phyloP scores from a whole-genome alignment of 495 filamentous ascomycete genomes.

The Penicillium desertorum region DNA sequence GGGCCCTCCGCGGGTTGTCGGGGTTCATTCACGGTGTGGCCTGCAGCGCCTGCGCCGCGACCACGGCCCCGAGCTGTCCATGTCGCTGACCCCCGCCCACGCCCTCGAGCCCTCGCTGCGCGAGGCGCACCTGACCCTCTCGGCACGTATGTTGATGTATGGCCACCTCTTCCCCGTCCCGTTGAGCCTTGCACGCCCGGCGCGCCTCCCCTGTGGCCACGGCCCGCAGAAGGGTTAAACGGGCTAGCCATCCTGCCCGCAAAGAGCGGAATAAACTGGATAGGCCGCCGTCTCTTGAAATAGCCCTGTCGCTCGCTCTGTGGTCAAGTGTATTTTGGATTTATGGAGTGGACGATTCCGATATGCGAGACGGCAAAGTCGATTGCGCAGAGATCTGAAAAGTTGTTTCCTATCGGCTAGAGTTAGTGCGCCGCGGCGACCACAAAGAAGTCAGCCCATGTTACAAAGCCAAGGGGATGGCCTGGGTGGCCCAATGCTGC shows the following conservation, averaged over 20 bases:
- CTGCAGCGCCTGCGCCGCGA: slow-evolving; percentile 23
- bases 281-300: slow-evolving; percentile 11
- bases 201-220: slow-evolving; percentile 32
- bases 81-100: slow-evolving; percentile 29
- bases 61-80: slow-evolving; percentile 21
- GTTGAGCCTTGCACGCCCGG: slow-evolving; percentile 14
- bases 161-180: slow-evolving; percentile 34
- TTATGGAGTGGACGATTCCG: not conserved
- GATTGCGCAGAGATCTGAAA: slow-evolving; percentile 1
- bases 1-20: slow-evolving; percentile 15
- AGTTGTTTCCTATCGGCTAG: slow-evolving; percentile 11
- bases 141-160: slow-evolving; percentile 23
- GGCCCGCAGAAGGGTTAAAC: slow-evolving; percentile 35
- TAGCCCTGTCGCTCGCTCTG: slow-evolving; percentile 1
- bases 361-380: slow-evolving; percentile 2
- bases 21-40: slow-evolving; percentile 15
- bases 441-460: slow-evolving; percentile 22
- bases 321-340: not conserved
- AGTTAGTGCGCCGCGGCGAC: slow-evolving; percentile 23
- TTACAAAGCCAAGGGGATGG: slow-evolving; percentile 7
- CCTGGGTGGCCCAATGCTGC: not conserved
- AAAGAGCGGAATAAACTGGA: slow-evolving; percentile 26
- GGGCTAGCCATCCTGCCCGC: slow-evolving; percentile 43
- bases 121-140: slow-evolving; percentile 23
- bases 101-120: slow-evolving; percentile 25